These are phyloP conservation scores for Clonostachys sp. DNA, from an alignment of 2,329 filamentous ascomycete species.

Conservation along the genomic window DNA sequence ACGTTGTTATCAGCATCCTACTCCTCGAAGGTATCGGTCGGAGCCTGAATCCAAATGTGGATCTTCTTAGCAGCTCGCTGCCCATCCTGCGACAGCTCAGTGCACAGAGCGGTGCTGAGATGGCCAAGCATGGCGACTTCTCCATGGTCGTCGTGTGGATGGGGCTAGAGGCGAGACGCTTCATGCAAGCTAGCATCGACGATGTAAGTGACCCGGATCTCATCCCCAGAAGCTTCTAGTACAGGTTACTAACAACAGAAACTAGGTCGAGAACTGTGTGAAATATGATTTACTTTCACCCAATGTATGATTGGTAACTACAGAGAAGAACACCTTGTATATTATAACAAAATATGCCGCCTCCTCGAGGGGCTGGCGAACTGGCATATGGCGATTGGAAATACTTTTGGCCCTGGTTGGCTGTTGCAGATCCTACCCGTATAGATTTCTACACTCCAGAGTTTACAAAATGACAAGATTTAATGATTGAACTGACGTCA, in stretches of 20 bases:
- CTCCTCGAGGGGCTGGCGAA: too few relatives aligned
- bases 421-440: too few relatives aligned
- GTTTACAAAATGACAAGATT: too few relatives aligned
- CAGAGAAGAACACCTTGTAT: not conserved
- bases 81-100: constrained; percentile 88
- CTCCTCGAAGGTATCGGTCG: constrained; percentile 92
- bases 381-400: too few relatives aligned
- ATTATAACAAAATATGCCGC: too few relatives aligned
- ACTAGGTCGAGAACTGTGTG: constrained; percentile 77
- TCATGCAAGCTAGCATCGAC: constrained; percentile 85
- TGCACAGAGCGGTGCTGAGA: constrained; percentile 66
- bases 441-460: too few relatives aligned
- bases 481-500: too few relatives aligned
- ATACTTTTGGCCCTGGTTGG: too few relatives aligned
- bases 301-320: constrained; percentile 59
- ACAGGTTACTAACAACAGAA: constrained; percentile 1
- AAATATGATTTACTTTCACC: constrained; percentile 86
- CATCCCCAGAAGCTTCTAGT: not conserved
- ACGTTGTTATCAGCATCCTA: constrained; percentile 92
- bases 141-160: constrained; percentile 90
- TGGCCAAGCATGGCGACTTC: constrained; percentile 69
- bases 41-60: constrained; percentile 78
- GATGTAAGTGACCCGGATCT: constrained; percentile 56
- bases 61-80: constrained; percentile 79
- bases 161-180: constrained; percentile 81